Evolutionary conservation across 1,284 basidiomycete species (phyloP), one percentile per base, ranked within the genome.

Genomic region (Melampsora abietis-canadensis): DNA sequence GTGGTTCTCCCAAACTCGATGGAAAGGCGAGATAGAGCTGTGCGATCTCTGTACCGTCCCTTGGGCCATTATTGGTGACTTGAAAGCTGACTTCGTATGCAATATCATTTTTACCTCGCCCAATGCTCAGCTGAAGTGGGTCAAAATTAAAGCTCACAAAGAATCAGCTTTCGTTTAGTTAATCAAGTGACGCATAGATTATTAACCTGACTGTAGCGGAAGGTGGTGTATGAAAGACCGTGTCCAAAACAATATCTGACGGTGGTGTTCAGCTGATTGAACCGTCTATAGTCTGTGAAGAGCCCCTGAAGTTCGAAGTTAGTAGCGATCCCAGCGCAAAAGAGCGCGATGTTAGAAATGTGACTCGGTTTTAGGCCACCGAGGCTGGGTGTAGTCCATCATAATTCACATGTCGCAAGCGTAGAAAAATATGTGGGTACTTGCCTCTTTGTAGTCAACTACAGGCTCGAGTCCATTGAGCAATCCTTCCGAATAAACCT

Each of bases 31-130:
- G 37, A 21, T 75, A 75, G 6, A 75, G 34, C 60, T 85, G 85
- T 0, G 82, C 82, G 2, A 85, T 84, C 72, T 84, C 84, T 27
- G 80, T 81, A 0, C 81, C 85, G 0, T 75, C 77, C 4, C 80
- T 76, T 1, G 79, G 70, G 19, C 85, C 84, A 1, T 80, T 81
- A 81, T 85, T 85, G 46, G 78, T 81, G 27, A 85, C 80, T 4
- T 81, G 80, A 4, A 82, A 81, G 17, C 81, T 78, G 66, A 85
- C 79, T 0, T 76, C 80, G 80, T 81, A 82, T 30, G 79, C 79
- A 24, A 79, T 77, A 63, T 14, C 19, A 27, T 57, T n/a, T 57
- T 21, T 14, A 27, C 21, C 51, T 21, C 6, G 51, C 51, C 3
- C 51, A 57, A 57, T 57, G 24, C 8, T 21, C 15, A 57, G 21